Evolutionary conservation across 2,329 filamentous ascomycete species (phyloP), one percentile per base, ranked within the genome.

Genomic region (Diaporthe ilicicola): DNA sequence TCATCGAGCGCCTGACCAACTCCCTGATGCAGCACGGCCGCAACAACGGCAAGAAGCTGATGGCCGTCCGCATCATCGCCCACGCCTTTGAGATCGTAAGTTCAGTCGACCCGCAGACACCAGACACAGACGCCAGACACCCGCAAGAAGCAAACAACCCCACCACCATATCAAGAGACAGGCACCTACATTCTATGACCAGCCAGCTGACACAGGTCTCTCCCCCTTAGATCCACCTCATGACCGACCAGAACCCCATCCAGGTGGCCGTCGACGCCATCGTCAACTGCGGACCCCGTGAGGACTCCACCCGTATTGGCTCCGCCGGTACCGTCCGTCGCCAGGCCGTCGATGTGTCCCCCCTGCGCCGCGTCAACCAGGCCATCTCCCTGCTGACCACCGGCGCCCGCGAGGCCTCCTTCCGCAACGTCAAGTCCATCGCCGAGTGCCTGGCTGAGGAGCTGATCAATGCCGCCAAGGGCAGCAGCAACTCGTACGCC

Each of bases 11-110:
- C 85, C 92, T 99, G 81, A 99, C 96, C 91, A 99, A 99, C 93
- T 98, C 96, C 73, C 92, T 99, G 85, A 99, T 99, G 97, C 98
- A 98, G 95, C 97, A 99, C 92, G 96, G 96, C 87, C 96, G 96
- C 88, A 99, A 99, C 94, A 99, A 98, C 93, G 96, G 96, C 88
- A 99, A 99, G 93, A 99, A 99, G 94, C 92, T 98, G 84, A 98
- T 97, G 95, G 97, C 96, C 84, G 95, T 98, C 86, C 94, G 96
- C 88, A 99, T 99, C 80, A 95, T 99, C 81, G 95, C 95, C 79
- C 96, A 99, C 90, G 87, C 95, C 81, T 99, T 99, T 88, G 97
- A 99, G 91, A 99, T 99, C 85, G 95, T 98, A 92, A 75, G 79
- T 64, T 32, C 56, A 69, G 54, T 62, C 65, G 6, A 62, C 42